phyloP scores from a whole-genome alignment of 306 rosid species.

The Potentilla sterilis region DNA sequence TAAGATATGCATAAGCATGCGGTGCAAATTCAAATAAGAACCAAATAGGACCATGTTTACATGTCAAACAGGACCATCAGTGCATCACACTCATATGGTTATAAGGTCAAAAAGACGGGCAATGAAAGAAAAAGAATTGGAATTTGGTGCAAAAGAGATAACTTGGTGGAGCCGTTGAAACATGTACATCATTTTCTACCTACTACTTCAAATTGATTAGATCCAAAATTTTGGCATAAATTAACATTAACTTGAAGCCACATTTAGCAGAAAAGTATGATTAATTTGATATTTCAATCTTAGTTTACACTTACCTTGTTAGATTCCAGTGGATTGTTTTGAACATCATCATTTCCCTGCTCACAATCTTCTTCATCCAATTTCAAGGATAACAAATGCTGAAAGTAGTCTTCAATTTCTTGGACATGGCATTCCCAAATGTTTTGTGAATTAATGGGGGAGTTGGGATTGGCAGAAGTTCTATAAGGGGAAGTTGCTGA shows the following conservation, averaged over 20 bases:
- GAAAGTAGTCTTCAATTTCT: conserved; percentile 65
- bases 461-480: conserved; percentile 31
- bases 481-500: conserved; percentile 30
- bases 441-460: conserved; percentile 34
- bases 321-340: conserved; percentile 34
- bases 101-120: conserved; percentile 27
- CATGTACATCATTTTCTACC: conserved; percentile 8
- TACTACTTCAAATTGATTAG: conserved; percentile 2
- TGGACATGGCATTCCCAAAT: conserved; percentile 55
- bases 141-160: conserved; percentile 8
- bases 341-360: conserved; percentile 27
- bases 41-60: background rate
- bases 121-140: conserved; percentile 3
- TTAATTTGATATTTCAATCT: background rate
- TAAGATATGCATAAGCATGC: background rate
- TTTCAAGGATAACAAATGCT: conserved; percentile 45
- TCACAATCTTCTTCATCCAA: conserved; percentile 30
- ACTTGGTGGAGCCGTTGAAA: conserved; percentile 23
- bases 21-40: conserved; percentile 2
- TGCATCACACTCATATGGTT: conserved; percentile 14
- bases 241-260: background rate
- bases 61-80: background rate
- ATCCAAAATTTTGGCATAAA: background rate
- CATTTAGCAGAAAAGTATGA: background rate
- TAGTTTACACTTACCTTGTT: conserved; percentile 35